Conservation (phyloP, 2,329 filamentous ascomycete species). For the Tolypocladium amazonense region DNA sequence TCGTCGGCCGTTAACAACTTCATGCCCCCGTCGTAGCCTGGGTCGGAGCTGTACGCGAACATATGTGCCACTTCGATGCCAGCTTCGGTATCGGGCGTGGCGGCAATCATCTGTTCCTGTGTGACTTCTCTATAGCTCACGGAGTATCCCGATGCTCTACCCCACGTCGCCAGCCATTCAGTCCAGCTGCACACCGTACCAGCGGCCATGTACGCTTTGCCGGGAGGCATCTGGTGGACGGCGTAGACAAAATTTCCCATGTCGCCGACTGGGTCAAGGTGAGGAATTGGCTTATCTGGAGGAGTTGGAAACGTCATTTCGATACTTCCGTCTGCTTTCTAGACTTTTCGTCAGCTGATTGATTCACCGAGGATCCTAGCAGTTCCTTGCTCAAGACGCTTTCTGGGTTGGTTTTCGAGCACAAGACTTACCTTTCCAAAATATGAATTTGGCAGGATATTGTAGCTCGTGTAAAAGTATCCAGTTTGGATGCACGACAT, state of each 20-base stretch:
- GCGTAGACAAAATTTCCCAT: conserved; percentile 37
- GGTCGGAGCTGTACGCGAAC: conserved; percentile 34
- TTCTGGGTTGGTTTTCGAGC: neutral
- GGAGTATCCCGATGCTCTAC: conserved; percentile 19
- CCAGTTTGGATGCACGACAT: conserved; percentile 41
- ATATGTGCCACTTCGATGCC: conserved; percentile 34
- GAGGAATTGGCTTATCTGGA: conserved; percentile 27
- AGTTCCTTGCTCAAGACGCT: neutral
- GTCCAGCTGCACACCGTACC: conserved; percentile 34
- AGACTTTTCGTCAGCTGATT: neutral
- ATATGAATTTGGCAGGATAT: conserved; percentile 33
- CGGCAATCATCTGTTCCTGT: conserved; percentile 27
- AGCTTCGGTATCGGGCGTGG: conserved; percentile 25
- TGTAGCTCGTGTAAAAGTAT: conserved; percentile 36
- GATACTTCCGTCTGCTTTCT: conserved; percentile 29
- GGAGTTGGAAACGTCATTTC: conserved; percentile 36
- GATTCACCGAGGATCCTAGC: neutral
- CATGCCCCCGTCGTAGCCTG: conserved; percentile 38
- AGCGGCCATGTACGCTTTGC: conserved; percentile 36
- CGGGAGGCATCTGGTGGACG: conserved; percentile 36
- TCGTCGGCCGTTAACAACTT: conserved; percentile 30
- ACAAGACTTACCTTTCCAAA: conserved; percentile 29
- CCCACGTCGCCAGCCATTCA: conserved; percentile 33
- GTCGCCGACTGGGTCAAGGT: conserved; percentile 35
- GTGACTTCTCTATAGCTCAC: conserved; percentile 28